These are phyloP conservation scores for Oxyria digyna DNA, from an alignment of 148 eudicot species.

Conservation along the genomic window DNA sequence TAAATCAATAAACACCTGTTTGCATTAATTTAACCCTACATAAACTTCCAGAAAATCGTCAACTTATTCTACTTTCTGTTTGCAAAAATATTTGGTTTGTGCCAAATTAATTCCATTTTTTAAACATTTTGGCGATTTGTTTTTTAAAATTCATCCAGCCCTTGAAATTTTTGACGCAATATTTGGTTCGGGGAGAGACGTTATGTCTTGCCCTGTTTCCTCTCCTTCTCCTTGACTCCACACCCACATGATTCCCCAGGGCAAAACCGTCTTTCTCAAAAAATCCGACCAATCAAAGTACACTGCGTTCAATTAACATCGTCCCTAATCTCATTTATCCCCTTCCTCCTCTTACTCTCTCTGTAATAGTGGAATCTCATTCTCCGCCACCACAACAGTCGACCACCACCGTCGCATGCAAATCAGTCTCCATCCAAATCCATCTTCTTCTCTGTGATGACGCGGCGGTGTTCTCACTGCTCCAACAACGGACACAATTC, in stretches of 20 bases:
- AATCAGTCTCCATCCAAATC: neutral
- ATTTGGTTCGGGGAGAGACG: no score
- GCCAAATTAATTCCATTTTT: no score
- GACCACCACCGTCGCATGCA: neutral
- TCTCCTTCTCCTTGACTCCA: neutral
- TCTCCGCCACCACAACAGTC: slow-evolving; percentile 3
- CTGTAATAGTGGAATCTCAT: neutral
- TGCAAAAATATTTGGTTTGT: no score
- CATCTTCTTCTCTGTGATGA: slow-evolving; percentile 25
- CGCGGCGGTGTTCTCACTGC: slow-evolving; percentile 81
- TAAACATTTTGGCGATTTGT: no score
- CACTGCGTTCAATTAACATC: neutral
- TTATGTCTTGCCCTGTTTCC: neutral
- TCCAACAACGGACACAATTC: slow-evolving; percentile 80
- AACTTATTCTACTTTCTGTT: no score
- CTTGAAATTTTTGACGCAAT: no score
- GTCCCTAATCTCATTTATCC: neutral
- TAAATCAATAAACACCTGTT: no score
- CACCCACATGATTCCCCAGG: neutral
- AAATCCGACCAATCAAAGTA: neutral
- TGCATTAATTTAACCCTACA: no score
- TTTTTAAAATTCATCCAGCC: no score
- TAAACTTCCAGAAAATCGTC: no score
- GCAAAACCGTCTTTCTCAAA: neutral
- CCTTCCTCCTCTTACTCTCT: neutral